Percentiles rank a stretch among this genome's conserved stretches.
These are phyloP conservation scores for Gaertneriomyces semiglobifer DNA, from an alignment of 192 early-diverging fungal genomes.

Conservation along the genomic window DNA sequence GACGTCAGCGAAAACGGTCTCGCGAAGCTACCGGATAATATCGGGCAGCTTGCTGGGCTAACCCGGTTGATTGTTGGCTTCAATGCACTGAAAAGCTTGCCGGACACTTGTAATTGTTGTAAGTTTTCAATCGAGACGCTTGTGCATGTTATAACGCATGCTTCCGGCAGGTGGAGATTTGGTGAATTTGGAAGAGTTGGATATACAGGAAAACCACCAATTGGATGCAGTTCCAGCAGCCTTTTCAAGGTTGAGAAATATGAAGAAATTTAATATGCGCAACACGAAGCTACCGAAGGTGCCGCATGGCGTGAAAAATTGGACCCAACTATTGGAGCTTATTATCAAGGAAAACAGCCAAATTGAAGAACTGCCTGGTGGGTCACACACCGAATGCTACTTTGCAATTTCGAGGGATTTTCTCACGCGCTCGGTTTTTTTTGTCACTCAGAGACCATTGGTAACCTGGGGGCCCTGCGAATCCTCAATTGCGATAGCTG, in stretches of 20 bases:
- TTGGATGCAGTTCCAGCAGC: conserved; percentile 42
- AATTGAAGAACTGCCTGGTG: conserved; percentile 48
- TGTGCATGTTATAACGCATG: not conserved
- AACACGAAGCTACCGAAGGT: conserved; percentile 40
- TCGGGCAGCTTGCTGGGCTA: conserved; percentile 27
- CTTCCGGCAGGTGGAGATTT: conserved; percentile 39
- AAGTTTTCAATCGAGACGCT: not conserved
- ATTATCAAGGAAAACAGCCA: conserved; percentile 40
- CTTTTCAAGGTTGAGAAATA: conserved; percentile 21
- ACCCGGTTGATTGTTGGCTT: conserved; percentile 24
- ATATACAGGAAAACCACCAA: conserved; percentile 46
- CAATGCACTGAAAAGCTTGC: conserved; percentile 36
- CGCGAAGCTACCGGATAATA: conserved; percentile 30
- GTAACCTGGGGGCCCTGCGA: conserved; percentile 20
- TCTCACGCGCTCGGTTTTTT: not conserved
- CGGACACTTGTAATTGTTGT: conserved; percentile 29
- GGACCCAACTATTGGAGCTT: conserved; percentile 39
- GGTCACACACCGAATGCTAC: not conserved
- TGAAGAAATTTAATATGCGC: conserved; percentile 36
- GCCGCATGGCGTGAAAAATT: conserved; percentile 40
- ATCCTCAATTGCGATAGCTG: conserved; percentile 40
- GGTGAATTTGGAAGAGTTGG: conserved; percentile 39
- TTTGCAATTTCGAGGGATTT: not conserved
- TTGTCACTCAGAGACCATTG: conserved; percentile 21
- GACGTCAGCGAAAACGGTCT: conserved; percentile 36